A percentile compares a stretch with the other conserved stretches of the same genome.
Evolutionary conservation across 495 filamentous ascomycete species (phyloP).

Genomic region (Talaromyces proteolyticus): DNA sequence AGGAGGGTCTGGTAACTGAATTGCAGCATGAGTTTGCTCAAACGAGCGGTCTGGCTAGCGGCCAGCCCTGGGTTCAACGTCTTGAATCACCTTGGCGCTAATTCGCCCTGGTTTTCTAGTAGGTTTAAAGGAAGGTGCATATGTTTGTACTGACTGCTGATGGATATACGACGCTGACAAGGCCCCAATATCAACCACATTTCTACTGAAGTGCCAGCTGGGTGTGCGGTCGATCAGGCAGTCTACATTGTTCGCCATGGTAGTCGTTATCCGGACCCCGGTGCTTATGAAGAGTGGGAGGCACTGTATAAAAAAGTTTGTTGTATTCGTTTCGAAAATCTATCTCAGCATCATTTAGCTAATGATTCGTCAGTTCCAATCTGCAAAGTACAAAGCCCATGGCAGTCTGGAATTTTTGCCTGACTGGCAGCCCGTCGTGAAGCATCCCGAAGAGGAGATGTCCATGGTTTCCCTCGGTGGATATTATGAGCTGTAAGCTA

Average conservation of each 20-base stretch:
- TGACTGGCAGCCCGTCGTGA: conserved; percentile 47
- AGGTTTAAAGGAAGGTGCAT: too few relatives aligned
- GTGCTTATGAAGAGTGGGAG: conserved; percentile 47
- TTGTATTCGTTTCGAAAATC: background rate
- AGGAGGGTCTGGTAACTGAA: too few relatives aligned
- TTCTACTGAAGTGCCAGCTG: conserved; percentile 36
- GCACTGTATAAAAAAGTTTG: conserved; percentile 35
- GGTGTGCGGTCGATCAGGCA: conserved; percentile 48
- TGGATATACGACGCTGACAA: too few relatives aligned
- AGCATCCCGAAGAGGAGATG: conserved; percentile 40
- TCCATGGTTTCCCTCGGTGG: conserved; percentile 46
- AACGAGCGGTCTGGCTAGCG: too few relatives aligned
- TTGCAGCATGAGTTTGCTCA: too few relatives aligned
- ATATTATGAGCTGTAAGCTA: conserved; percentile 37
- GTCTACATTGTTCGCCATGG: conserved; percentile 51
- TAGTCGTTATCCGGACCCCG: conserved; percentile 48
- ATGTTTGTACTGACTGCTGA: too few relatives aligned
- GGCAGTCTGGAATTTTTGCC: conserved; percentile 40
- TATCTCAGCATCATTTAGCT: too few relatives aligned
- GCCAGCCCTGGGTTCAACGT: too few relatives aligned
- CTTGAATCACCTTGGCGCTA: too few relatives aligned
- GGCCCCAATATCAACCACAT: conserved; percentile 50
- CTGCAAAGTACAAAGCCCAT: conserved; percentile 32
- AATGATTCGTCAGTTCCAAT: conserved; percentile 33
- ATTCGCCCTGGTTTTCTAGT: too few relatives aligned